Conservation (phyloP, 192 early-diverging fungal genomes). For the Coemansia sp. region DNA sequence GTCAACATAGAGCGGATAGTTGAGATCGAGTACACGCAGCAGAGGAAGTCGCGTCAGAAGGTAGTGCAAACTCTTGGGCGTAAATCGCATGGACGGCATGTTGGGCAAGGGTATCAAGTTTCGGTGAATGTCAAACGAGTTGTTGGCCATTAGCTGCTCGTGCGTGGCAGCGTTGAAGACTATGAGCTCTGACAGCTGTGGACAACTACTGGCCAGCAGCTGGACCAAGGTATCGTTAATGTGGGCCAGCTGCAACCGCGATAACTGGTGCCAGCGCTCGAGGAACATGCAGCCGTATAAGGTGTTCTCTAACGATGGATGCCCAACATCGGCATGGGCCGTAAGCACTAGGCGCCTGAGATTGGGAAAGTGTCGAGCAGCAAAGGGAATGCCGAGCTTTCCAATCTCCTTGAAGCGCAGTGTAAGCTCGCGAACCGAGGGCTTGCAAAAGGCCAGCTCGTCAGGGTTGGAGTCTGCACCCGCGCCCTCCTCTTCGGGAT, state of each 20-base stretch:
- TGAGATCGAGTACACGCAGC: conserved; percentile 51
- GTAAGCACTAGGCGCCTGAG: conserved; percentile 45
- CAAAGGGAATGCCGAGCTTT: conserved; percentile 54
- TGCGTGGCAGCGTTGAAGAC: conserved; percentile 51
- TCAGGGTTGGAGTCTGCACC: conserved; percentile 2
- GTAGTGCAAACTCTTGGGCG: conserved; percentile 52
- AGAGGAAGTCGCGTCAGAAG: conserved; percentile 40
- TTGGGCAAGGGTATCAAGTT: conserved; percentile 43
- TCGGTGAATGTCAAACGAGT: conserved; percentile 54
- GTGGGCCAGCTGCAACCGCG: conserved; percentile 48
- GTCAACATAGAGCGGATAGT: conserved; percentile 54
- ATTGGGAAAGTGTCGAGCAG: conserved; percentile 48
- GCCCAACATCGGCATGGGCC: conserved; percentile 40
- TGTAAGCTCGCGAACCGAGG: conserved; percentile 50
- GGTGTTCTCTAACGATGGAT: conserved; percentile 52
- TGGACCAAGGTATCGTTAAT: conserved; percentile 54
- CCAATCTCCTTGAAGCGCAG: conserved; percentile 49
- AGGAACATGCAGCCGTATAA: conserved; percentile 54
- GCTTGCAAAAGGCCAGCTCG: conserved; percentile 48
- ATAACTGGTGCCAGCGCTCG: conserved; percentile 34
- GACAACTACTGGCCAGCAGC: conserved; percentile 48
- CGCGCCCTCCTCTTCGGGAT: conserved; percentile 12
- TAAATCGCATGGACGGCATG: conserved; percentile 52
- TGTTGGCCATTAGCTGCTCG: conserved; percentile 45
- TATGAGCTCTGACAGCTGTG: conserved; percentile 42